Base-by-base conservation (phyloP, 257 asterid species). In the Petunia secreta region DNA sequence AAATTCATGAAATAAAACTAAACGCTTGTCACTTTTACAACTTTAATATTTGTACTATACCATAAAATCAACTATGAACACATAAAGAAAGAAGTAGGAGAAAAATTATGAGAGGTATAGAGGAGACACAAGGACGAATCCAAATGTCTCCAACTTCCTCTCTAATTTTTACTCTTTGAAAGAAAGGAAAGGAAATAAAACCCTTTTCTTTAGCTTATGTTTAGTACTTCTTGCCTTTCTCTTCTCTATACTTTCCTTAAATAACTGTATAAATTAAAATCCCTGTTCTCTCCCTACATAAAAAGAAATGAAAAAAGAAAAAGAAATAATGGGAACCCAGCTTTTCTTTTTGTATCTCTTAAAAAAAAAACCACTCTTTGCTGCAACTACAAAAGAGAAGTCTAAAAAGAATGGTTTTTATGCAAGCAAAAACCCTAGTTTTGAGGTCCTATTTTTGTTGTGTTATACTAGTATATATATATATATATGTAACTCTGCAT, bases 51-150 rank as follows among this genome's bases (percentile, higher is more conserved):
- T 25, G 25, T 25, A 25, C 25, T 25, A 25, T 25, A 50, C 62
- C 78, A 48, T 48, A 50, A 50, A 25, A 69, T 43, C 59, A 82
- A 52, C 66, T 57, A 44, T 55, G 7, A 39, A 10, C 11, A n/a
- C 36, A 63, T 60, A 37, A 53, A 25, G 25, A 36, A 77, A 73
- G 60, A 3, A 40, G 63, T 10, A n/a, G 38, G 62, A 67, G 57
- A 60, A 14, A 67, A 83, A 79, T 71, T 63, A 16, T 86, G 93
- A 91, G 97, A 92, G 98, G 94, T 41, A 25, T 25, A 89, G 94
- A 89, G 88, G 93, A 92, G 98, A 92, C 98, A 92, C 90, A 78
- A 90, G 98, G 93, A 89, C 92, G 55, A 86, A 87, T 90, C 92
- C 95, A 91, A 93, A 89, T 90, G 94, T 92, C 92, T 89, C 91